A percentile compares a stretch with the other conserved stretches of the same genome.
Conservation (phyloP, 768 basidiomycete genomes). For the Leccinum boreale region DNA sequence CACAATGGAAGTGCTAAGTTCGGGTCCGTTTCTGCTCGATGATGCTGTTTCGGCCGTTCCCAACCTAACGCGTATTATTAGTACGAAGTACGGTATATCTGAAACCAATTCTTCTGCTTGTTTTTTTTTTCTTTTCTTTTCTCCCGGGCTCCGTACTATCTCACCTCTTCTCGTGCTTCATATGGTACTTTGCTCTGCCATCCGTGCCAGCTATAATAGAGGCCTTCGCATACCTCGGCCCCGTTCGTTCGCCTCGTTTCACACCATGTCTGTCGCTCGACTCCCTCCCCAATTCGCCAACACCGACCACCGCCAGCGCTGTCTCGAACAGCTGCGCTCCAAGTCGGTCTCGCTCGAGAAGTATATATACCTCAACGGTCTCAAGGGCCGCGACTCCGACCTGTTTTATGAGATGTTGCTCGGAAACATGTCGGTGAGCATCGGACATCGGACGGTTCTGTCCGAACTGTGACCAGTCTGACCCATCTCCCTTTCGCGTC, state of each 20-base stretch:
- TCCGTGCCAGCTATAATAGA: not conserved
- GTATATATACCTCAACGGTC: conserved; percentile 65
- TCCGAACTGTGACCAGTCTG: not conserved
- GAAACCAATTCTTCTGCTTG: not conserved
- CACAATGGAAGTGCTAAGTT: too few species aligned
- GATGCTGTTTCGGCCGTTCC: not conserved
- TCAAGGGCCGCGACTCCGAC: conserved; percentile 59
- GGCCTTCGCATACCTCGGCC: not conserved
- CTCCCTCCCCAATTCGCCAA: conserved; percentile 48
- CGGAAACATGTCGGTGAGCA: conserved; percentile 54
- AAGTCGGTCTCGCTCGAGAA: conserved; percentile 58
- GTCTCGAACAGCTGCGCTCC: conserved; percentile 55
- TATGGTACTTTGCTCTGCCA: conserved; percentile 5
- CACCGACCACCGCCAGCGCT: conserved; percentile 54
- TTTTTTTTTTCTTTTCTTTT: not conserved
- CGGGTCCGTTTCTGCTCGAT: too few species aligned
- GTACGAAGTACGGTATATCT: not conserved
- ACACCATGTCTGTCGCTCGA: conserved; percentile 29
- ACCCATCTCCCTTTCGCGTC: not conserved
- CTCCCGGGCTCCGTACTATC: not conserved
- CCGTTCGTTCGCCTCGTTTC: conserved; percentile 7
- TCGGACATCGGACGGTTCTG: not conserved
- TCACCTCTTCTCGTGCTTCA: not conserved
- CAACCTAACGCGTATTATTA: not conserved
- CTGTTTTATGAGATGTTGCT: conserved; percentile 66